These are phyloP conservation scores for Nakazawaea wickerhamii DNA, from an alignment of 805 yeast species.

Conservation along the genomic window DNA sequence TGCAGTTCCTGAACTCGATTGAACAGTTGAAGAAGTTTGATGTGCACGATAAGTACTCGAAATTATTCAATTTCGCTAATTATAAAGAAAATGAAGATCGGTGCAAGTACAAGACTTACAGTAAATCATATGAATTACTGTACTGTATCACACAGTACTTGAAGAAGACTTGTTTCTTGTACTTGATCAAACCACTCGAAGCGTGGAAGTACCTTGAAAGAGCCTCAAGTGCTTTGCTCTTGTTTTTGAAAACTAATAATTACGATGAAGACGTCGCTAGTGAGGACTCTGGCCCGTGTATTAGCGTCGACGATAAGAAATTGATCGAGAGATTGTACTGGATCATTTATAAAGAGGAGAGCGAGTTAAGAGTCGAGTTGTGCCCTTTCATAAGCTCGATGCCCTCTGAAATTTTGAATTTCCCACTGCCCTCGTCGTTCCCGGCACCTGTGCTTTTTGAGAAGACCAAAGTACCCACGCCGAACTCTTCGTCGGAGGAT, in stretches of 20 bases:
- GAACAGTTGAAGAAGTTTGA: conserved; percentile 8
- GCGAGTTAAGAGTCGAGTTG: conserved; percentile 13
- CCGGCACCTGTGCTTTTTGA: conserved; percentile 12
- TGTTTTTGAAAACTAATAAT: conserved; percentile 2
- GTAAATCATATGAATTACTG: background rate
- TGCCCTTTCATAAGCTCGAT: conserved; percentile 5
- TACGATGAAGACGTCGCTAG: background rate
- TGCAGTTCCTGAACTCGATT: conserved; percentile 1
- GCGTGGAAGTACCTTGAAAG: conserved; percentile 7
- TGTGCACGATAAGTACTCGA: background rate
- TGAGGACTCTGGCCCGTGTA: background rate
- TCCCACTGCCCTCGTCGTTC: conserved; percentile 12
- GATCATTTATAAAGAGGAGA: conserved; percentile 12
- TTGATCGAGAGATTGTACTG: conserved; percentile 13
- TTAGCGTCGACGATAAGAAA: conserved; percentile 6
- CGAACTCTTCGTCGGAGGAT: background rate
- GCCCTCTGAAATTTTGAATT: conserved; percentile 11
- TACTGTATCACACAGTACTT: conserved; percentile 5
- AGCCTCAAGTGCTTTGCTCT: background rate
- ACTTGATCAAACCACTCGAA: conserved; percentile 10
- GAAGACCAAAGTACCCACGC: background rate
- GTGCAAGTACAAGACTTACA: background rate
- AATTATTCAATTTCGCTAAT: conserved; percentile 5
- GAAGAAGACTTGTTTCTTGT: conserved; percentile 11
- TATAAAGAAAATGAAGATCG: conserved; percentile 2